Evolutionary conservation across 768 basidiomycete genomes (phyloP), one percentile per base, ranked within the genome.

Genomic region (Macrolepiota dolichaula): DNA sequence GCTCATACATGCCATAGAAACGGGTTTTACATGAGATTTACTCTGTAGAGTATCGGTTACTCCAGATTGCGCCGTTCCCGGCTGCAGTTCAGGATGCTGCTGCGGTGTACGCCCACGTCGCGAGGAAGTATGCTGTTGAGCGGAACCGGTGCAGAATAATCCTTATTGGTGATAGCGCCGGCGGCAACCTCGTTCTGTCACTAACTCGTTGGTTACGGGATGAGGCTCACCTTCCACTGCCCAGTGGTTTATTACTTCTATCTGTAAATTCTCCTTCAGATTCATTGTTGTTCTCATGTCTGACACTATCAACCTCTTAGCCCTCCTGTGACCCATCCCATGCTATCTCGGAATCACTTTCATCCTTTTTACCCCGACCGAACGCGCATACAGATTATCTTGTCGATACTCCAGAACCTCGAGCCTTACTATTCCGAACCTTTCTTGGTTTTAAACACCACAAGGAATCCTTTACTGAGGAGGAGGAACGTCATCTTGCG

Each of bases 91-190:
- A 81, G 63, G 82, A 84, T 51, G 81, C 79, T 3, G 82, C 82
- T 15, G 75, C 82, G 0, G 81, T 81, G 9, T 84, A 82, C 57
- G 73, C 77, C n/a, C 76, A 81, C 57, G 71, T 83, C 24, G 71
- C 82, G 17, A 61, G 72, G 5, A 68, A 74, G 37, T 75, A 74
- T 60, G 59, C 61, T 9, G 60, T 56, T 25, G 51, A 61, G 25
- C 29, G 58, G 12, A 54, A 63, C 22, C 67, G 66, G 15, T 72
- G 66, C 65, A 79, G 79, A 61, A 74, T 82, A 50, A 66, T 83
- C 27, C 74, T 84, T 47, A 77, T 82, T 37, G 83, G 82, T n/a
- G 83, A 83, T 62, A 81, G 80, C 62, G 80, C 83, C 0, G 83
- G 83, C 12, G 82, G 83, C 5, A 83, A 83, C 62, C 73, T 84